Evolutionary conservation across 2,329 filamentous ascomycete species (phyloP), one percentile per base, ranked within the genome.

Genomic region (Onygenales sp.): DNA sequence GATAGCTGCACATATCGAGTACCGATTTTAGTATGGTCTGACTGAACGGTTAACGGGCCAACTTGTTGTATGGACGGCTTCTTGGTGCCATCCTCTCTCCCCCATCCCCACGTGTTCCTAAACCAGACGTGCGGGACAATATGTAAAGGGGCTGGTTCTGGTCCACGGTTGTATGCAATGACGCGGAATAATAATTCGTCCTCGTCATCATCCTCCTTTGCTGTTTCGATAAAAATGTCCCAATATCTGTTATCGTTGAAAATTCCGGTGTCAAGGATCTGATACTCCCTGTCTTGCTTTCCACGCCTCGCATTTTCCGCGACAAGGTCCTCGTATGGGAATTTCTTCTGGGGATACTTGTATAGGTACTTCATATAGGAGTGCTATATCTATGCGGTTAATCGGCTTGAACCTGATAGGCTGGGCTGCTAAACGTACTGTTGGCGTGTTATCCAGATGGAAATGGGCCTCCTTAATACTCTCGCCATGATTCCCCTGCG

Each of bases 351-450:
- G 0, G 93, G 93, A 64, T 96, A 94, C 72, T 97, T 97, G 81
- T 97, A 97, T 61, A 97, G 84, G 66, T 85, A 94, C 71, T 97
- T 97, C 92, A 97, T 97, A 76, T 97, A 97, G 32, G 92, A 95
- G 72, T 96, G 91, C 87, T 91, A 68, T 33, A 51, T 21, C 11
- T n/a, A 51, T 39, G 52, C 42, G 9, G 62, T 72, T 60, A 62
- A 59, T 59, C 57, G 61, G 57, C 7, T 44, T 45, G 43, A 45
- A 35, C 7, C 31, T 73, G 32, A 33, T 31, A n/a, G 8, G 39
- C 11, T 8, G 2, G 21, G 9, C 49, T 38, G 52, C 45, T 45
- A 31, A 35, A 21, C 64, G 70, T 69, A 81, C 79, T 53, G 82
- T 82, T 54, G 92, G 92, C 32, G 89, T 95, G 69, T 97, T 97